A percentile compares a stretch with the other conserved stretches of the same genome.
Evolutionary conservation across 768 basidiomycete species (phyloP).

Genomic region (Tylopilus plumbeoviolaceoides): DNA sequence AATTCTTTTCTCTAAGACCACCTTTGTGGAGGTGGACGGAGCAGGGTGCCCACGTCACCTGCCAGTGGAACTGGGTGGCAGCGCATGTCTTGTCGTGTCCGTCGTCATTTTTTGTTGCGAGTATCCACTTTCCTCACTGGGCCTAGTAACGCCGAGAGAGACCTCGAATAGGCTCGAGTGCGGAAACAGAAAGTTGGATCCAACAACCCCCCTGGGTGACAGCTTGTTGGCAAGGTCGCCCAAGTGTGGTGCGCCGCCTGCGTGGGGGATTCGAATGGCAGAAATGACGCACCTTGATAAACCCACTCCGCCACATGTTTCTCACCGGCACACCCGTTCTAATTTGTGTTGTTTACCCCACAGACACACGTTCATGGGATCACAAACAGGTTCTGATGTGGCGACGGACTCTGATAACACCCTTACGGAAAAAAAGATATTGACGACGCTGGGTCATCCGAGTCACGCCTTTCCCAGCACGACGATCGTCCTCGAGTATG

Average conservation of each 20-base stretch:
- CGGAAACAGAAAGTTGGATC: neutral
- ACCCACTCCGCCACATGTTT: slow-evolving; percentile 11
- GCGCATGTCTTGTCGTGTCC: no score
- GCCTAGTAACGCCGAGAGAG: neutral
- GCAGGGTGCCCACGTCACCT: no score
- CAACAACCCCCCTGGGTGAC: slow-evolving; percentile 3
- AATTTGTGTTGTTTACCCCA: slow-evolving; percentile 3
- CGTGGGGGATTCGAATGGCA: slow-evolving; percentile 25
- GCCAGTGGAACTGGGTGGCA: no score
- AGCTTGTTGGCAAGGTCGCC: neutral
- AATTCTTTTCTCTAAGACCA: neutral
- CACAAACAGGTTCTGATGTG: neutral
- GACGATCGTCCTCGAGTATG: neutral
- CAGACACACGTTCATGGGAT: slow-evolving; percentile 14
- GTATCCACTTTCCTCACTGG: neutral
- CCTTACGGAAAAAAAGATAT: neutral
- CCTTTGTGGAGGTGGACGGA: neutral
- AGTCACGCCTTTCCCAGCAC: neutral
- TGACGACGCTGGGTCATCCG: no score
- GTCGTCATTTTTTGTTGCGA: no score
- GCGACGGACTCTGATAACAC: neutral
- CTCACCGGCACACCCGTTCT: slow-evolving; percentile 13
- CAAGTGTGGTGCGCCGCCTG: neutral
- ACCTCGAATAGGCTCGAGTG: slow-evolving; percentile 2
- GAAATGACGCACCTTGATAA: slow-evolving; percentile 25